Conservation (phyloP, 768 basidiomycete species). For the Naganishia kalamii region DNA sequence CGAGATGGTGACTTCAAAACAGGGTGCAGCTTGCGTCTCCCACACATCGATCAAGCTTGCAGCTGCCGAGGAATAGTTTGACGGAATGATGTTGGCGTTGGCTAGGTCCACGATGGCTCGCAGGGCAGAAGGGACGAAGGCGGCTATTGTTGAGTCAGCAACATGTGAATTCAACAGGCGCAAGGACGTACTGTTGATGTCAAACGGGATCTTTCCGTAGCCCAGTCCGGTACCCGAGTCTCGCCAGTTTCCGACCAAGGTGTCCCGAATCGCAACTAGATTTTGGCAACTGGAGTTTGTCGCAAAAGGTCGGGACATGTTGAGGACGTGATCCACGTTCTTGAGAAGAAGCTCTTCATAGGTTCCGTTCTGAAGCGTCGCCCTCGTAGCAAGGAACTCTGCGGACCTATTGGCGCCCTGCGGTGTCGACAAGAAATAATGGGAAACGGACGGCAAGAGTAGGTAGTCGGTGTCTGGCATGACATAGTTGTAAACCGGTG, state of each 20-base stretch:
- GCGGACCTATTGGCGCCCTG: conserved; percentile 48
- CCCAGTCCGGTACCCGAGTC: conserved; percentile 51
- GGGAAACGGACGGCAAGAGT: conserved; percentile 49
- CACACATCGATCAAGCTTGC: conserved; percentile 39
- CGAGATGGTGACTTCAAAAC: conserved; percentile 48
- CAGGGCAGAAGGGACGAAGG: conserved; percentile 50
- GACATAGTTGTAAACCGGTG: conserved; percentile 46
- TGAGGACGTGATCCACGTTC: conserved; percentile 49
- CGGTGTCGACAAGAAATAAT: conserved; percentile 51
- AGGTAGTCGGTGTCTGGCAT: conserved; percentile 52
- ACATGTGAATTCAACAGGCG: neutral
- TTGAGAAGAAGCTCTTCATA: conserved; percentile 48
- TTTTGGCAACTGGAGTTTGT: conserved; percentile 36
- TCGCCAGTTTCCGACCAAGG: conserved; percentile 52
- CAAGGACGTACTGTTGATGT: conserved; percentile 45
- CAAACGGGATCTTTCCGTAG: conserved; percentile 51
- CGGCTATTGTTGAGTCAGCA: conserved; percentile 29
- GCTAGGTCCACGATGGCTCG: conserved; percentile 46
- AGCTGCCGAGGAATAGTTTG: conserved; percentile 29
- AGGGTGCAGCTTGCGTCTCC: conserved; percentile 46
- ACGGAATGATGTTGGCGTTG: conserved; percentile 40
- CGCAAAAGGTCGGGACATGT: conserved; percentile 49
- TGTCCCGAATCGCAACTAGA: conserved; percentile 48
- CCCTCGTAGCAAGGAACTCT: conserved; percentile 45
- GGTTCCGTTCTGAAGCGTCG: conserved; percentile 50